Percentiles rank a stretch among this genome's conserved stretches.
These are phyloP conservation scores for Cercospora nicotianae DNA, from an alignment of 2,329 filamentous ascomycete species.

Conservation along the genomic window DNA sequence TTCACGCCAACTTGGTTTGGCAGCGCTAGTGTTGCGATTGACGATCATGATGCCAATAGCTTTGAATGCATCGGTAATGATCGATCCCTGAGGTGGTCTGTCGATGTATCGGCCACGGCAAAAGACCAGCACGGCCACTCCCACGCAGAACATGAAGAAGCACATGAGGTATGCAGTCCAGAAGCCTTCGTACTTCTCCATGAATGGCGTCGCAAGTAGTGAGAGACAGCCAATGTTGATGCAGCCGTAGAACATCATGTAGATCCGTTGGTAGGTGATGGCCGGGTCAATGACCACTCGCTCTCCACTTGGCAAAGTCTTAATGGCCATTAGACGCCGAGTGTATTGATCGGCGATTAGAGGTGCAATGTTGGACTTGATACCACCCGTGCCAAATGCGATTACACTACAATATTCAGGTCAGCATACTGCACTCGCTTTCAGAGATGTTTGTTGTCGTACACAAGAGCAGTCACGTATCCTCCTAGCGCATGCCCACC, in stretches of 20 bases:
- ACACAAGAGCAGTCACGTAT: conserved; percentile 62
- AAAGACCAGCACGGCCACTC: conserved; percentile 55
- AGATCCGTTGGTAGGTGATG: conserved; percentile 51
- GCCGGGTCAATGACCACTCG: conserved; percentile 50
- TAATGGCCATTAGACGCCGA: conserved; percentile 45
- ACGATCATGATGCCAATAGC: conserved; percentile 58
- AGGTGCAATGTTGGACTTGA: conserved; percentile 72
- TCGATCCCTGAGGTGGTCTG: conserved; percentile 59
- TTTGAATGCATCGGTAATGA: conserved; percentile 66
- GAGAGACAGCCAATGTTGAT: conserved; percentile 74
- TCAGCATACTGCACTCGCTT: background rate
- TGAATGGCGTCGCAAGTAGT: conserved; percentile 64
- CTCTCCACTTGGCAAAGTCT: conserved; percentile 43
- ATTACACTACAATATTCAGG: conserved; percentile 49
- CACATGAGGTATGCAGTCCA: conserved; percentile 64
- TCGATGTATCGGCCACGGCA: conserved; percentile 42
- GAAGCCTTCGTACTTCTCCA: conserved; percentile 68
- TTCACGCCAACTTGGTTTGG: conserved; percentile 66
- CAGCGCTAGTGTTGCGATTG: conserved; percentile 57
- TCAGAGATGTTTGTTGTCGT: background rate
- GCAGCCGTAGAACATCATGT: conserved; percentile 68
- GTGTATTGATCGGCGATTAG: conserved; percentile 52
- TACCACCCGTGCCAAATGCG: conserved; percentile 74
- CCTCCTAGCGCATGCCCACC: conserved; percentile 61
- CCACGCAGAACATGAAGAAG: conserved; percentile 63